Conservation (phyloP, 2,329 filamentous ascomycete species). For the Fusarium ambrosium region DNA sequence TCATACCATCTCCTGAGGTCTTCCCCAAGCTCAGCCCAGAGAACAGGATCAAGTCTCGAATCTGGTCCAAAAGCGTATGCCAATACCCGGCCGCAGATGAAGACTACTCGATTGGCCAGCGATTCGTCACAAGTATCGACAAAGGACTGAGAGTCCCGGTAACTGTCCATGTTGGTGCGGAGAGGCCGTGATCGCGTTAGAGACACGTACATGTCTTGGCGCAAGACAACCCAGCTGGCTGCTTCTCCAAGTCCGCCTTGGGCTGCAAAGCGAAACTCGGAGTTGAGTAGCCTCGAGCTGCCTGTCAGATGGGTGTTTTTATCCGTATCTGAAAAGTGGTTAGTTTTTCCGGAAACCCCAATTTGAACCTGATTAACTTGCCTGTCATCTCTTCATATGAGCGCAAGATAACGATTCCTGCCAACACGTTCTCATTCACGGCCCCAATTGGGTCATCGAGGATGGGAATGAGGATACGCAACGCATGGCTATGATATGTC, state of each 20-base stretch:
- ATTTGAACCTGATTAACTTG: constrained; percentile 8
- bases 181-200: constrained; percentile 56
- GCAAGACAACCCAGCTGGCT: constrained; percentile 61
- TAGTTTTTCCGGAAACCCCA: not conserved
- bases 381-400: constrained; percentile 58
- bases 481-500: constrained; percentile 57
- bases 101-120: constrained; percentile 46
- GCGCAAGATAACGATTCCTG: constrained; percentile 54
- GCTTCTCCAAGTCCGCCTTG: constrained; percentile 57
- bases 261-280: constrained; percentile 45
- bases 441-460: constrained; percentile 52
- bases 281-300: constrained; percentile 45
- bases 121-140: constrained; percentile 42
- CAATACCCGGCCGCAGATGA: constrained; percentile 49
- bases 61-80: constrained; percentile 51
- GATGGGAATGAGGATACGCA: constrained; percentile 55
- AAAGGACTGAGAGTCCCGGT: constrained; percentile 44
- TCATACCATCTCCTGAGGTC: constrained; percentile 44
- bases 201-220: constrained; percentile 64
- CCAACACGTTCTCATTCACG: constrained; percentile 55
- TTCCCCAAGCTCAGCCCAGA: constrained; percentile 39
- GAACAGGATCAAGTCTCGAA: constrained; percentile 38
- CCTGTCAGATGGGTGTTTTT: constrained; percentile 47
- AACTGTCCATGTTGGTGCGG: constrained; percentile 54
- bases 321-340: constrained; percentile 38